These are phyloP conservation scores for Lasiosphaeriaceae sp. DNA, from an alignment of 495 filamentous ascomycete genomes.

Conservation along the genomic window DNA sequence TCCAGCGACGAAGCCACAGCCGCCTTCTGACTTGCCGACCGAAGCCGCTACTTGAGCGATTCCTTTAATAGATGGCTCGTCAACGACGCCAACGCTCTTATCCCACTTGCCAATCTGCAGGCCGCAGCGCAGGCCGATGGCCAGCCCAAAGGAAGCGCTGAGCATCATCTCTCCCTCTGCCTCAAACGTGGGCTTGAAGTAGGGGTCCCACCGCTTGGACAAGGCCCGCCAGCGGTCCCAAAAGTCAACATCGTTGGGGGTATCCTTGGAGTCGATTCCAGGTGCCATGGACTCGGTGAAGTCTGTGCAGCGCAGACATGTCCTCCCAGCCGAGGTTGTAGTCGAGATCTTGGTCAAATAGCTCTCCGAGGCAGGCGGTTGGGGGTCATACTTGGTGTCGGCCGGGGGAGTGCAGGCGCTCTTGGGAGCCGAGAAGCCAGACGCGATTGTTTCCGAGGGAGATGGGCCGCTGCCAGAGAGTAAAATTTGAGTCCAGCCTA, in stretches of 20 bases:
- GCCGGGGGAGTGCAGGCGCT: constrained; percentile 7
- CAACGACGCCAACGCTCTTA: constrained; percentile 44
- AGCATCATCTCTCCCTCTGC: constrained; percentile 16
- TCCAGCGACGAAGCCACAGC: not conserved
- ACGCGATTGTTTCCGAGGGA: not conserved
- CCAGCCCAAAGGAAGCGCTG: constrained; percentile 11
- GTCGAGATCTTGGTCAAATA: constrained; percentile 16
- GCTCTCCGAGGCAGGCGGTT: constrained; percentile 15
- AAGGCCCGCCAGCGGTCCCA: not conserved
- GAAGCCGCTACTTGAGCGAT: constrained; percentile 11
- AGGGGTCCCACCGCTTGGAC: constrained; percentile 1
- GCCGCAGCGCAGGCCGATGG: constrained; percentile 13
- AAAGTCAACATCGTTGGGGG: constrained; percentile 2
- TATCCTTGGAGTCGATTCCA: not conserved
- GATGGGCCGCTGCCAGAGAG: too few species aligned
- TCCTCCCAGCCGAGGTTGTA: constrained; percentile 5
- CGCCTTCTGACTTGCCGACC: not conserved
- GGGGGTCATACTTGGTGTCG: constrained; percentile 16
- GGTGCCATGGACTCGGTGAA: constrained; percentile 4
- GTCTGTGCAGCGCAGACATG: not conserved
- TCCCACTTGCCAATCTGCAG: constrained; percentile 12
- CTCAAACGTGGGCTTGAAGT: constrained; percentile 17
- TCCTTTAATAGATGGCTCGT: constrained; percentile 20
- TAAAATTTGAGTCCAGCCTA: too few species aligned
- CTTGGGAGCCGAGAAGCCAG: not conserved